Base-by-base conservation (phyloP, 495 filamentous ascomycete species). In the Recurvomyces mirabilis region DNA sequence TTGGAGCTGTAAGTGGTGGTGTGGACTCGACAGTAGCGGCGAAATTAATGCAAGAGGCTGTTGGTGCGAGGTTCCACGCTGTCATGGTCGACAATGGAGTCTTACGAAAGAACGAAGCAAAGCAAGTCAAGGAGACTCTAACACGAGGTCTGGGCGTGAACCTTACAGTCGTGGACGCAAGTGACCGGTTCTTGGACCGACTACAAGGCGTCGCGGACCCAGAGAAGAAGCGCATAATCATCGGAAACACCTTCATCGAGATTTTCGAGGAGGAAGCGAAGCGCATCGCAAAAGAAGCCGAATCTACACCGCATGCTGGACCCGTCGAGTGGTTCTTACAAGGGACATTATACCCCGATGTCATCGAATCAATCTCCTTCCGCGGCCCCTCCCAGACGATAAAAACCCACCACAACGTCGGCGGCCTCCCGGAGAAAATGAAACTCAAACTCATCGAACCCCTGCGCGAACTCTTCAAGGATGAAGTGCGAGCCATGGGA, bases 1-100 rank as follows among this genome's bases (percentile, higher is more conserved):
- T 94, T 47, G 84, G 84, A 22, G 82, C 84, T 35, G 82, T 88
- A 21, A 85, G 78, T 47, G 91, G 91, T 52, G 91, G 91, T 55
- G 91, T 98, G 3, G 91, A 98, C 60, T 82, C 75, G 7, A 98
- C 91, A 3, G 91, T 87, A 14, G 91, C 80, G 1, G 88, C 89
- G 1, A 81, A 79, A 57, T 69, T 95, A 3, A 93, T 94, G 84
- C 66, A 77, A 21, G 71, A 80, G 43, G 84, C 82, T 15, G 89
- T 93, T 49, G 85, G 86, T 6, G 77, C 84, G 52, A 75, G 89
- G 9, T 95, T 94, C 66, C 77, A 93, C 49, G 87, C 89, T 29
- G 77, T 98, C 0, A 71, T 94, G 0, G 78, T 95, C 14, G 76
- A 98, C 65, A 94, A 85, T 47, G 87, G 87, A 12, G 72, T 87